Base-by-base conservation (phyloP, 208 protist genomes). In the Balamuthia mandrillaris region DNA sequence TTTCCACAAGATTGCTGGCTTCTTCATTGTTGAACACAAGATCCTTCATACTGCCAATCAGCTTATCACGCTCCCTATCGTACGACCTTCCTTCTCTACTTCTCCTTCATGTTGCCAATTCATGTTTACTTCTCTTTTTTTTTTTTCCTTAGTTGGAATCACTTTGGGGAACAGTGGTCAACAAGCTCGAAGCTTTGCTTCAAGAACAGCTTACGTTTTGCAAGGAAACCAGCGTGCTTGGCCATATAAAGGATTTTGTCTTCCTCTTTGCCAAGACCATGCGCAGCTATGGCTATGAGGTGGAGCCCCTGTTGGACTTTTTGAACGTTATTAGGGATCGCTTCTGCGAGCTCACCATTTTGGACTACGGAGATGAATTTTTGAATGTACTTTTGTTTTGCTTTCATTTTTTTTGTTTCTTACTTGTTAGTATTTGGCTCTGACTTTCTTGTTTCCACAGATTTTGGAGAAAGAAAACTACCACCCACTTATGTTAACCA, bases 401-500 rank as follows among this genome's bases (percentile, higher is more conserved):
- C 27, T 37, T 41, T 18, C 60, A n/a, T n/a, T 27, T 66, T 37
- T 14, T 35, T 33, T 33, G 1, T 2, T 33, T 33, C 56, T 3
- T 63, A 5, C 7, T 2, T 31, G 10, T 3, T 65, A n/a, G n/a
- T n/a, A n/a, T n/a, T n/a, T n/a, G n/a, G n/a, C n/a, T n/a, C n/a
- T n/a, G 47, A 52, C 9, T 16, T 31, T 29, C 56, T 31, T 33
- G 56, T 35, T 65, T 27, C 3, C 21, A 0, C 65, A 74, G 65
- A 42, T 74, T 9, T 52, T 74, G 65, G 65, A 74, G 33, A 74
- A 42, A 42, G 65, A 74, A 16, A 74, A 37, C 37, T 74, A 52
- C 65, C 65, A 74, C 9, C 65, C 65, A 9, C 39, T 74, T 21
- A 39, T 42, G 1, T 52, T 74, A 21, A 29, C 37, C 18, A 27